phyloP scores from a whole-genome alignment of 139 green algal genomes.

The Coelastrella sp. region DNA sequence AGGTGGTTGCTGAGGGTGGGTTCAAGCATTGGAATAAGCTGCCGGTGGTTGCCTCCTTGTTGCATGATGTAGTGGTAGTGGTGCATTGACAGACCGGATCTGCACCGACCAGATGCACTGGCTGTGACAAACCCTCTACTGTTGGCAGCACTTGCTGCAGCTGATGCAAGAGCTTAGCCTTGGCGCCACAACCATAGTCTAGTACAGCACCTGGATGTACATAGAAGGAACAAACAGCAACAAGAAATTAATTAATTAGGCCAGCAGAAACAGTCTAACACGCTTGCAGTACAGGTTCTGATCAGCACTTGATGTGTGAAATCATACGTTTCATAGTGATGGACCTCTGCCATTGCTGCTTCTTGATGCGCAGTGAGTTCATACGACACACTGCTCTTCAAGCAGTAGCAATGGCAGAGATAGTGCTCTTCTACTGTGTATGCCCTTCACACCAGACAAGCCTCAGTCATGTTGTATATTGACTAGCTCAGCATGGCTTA shows the following conservation, averaged over 20 bases:
- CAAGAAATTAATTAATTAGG: too few species aligned
- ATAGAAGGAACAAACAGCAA: not conserved
- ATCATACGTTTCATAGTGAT: too few species aligned
- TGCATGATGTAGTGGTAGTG: not conserved
- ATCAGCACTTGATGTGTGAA: too few species aligned
- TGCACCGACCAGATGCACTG: not conserved
- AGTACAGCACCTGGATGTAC: conserved; percentile 10
- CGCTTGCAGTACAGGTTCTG: too few species aligned
- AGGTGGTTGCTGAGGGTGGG: not conserved
- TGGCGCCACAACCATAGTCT: conserved; percentile 44
- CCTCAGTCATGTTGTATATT: too few species aligned
- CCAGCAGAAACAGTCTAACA: too few species aligned
- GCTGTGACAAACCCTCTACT: not conserved
- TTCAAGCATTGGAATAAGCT: not conserved
- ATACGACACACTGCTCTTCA: not conserved
- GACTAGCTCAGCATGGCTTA: too few species aligned
- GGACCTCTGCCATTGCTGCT: too few species aligned
- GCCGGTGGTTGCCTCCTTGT: not conserved
- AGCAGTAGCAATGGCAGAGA: not conserved
- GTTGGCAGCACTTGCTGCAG: not conserved
- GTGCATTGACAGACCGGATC: not conserved
- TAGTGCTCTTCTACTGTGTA: too few species aligned
- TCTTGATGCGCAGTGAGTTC: too few species aligned
- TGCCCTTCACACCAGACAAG: too few species aligned
- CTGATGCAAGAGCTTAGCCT: conserved; percentile 25